phyloP scores from a whole-genome alignment of 768 basidiomycete species.

The Lentinula boryana region DNA sequence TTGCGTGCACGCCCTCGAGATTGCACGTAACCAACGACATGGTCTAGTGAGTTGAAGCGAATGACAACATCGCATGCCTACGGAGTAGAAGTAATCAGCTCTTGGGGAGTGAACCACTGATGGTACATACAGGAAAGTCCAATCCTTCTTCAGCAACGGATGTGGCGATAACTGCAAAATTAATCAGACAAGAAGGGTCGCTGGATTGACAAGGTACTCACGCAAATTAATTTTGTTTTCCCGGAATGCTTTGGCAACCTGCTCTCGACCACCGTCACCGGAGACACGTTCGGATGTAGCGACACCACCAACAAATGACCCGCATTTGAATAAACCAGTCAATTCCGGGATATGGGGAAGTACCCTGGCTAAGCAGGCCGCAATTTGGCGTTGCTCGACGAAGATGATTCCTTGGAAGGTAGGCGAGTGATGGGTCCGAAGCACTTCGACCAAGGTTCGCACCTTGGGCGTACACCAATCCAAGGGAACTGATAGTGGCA shows the following conservation, averaged over 20 bases:
- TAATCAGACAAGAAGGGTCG: background rate
- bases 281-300: conserved; percentile 31
- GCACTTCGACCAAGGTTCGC: conserved; percentile 50
- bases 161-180: conserved; percentile 62
- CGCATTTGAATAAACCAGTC: conserved; percentile 49
- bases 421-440: conserved; percentile 47
- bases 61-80: conserved; percentile 83
- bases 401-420: conserved; percentile 82
- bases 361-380: conserved; percentile 59
- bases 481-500: conserved; percentile 39
- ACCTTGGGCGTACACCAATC: conserved; percentile 75
- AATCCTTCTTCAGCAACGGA: conserved; percentile 90
- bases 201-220: conserved; percentile 29
- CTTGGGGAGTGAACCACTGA: background rate
- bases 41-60: conserved; percentile 76
- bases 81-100: background rate
- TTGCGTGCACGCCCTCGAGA: conserved; percentile 83
- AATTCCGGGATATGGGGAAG: conserved; percentile 57
- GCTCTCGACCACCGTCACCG: conserved; percentile 35
- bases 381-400: conserved; percentile 80
- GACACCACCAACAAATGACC: conserved; percentile 64
- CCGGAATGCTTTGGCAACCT: conserved; percentile 61
- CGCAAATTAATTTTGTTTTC: conserved; percentile 61
- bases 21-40: conserved; percentile 85
- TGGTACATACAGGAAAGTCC: conserved; percentile 68